Conservation (phyloP, 2,329 filamentous ascomycete species). For the Chaetomium sp. region DNA sequence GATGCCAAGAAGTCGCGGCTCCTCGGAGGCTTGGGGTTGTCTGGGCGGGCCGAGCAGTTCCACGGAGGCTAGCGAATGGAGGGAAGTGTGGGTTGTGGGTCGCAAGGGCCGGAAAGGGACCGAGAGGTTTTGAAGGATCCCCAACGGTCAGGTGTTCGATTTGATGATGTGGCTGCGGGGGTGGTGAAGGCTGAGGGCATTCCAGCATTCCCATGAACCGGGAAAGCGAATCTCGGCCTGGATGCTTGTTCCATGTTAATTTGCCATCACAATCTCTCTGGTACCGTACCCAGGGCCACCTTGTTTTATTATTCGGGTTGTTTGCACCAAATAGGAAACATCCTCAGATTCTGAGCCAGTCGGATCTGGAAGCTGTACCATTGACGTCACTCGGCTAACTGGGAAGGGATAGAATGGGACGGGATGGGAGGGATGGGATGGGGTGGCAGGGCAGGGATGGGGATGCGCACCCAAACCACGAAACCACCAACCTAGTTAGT, state of each 20-base stretch:
- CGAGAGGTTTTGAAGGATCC: neutral
- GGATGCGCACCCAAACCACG: neutral
- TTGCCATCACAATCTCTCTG: neutral
- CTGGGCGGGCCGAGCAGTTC: slow-evolving; percentile 14
- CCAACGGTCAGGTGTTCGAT: neutral
- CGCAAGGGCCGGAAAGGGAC: neutral
- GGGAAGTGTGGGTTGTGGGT: neutral
- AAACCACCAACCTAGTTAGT: too few species aligned
- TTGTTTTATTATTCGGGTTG: neutral
- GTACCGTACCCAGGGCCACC: slow-evolving; percentile 2
- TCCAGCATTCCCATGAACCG: neutral
- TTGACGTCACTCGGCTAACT: slow-evolving; percentile 10
- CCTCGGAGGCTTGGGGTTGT: slow-evolving; percentile 12
- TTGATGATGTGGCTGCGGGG: neutral
- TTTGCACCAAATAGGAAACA: neutral
- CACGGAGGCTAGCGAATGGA: neutral
- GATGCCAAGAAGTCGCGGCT: slow-evolving; percentile 24
- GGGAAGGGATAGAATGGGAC: neutral
- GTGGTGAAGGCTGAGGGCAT: neutral
- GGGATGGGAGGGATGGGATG: neutral
- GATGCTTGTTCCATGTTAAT: neutral
- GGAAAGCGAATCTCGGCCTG: neutral
- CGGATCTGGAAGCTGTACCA: neutral
- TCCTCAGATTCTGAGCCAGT: neutral
- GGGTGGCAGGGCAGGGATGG: neutral